A percentile compares a stretch with the other conserved stretches of the same genome.
These are phyloP conservation scores for Fomitopsis betulina DNA, from an alignment of 1,284 basidiomycete species.

Conservation along the genomic window DNA sequence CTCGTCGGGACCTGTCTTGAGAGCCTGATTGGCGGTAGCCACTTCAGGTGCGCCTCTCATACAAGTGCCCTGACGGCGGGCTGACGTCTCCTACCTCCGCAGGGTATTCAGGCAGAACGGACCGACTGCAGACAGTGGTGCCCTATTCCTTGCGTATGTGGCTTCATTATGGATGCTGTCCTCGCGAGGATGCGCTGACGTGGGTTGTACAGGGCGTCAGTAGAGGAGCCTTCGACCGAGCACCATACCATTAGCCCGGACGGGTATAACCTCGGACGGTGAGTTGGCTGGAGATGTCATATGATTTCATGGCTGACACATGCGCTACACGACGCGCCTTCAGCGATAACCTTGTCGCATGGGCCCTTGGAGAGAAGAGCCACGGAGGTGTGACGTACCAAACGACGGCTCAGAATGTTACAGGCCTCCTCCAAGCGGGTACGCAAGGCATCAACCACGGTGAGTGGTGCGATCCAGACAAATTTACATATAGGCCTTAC, in stretches of 20 bases:
- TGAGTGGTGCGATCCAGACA: slow-evolving; percentile 12
- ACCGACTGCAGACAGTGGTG: slow-evolving; percentile 47
- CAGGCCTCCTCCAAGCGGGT: slow-evolving; percentile 50
- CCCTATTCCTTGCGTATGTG: slow-evolving; percentile 67
- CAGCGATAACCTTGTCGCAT: slow-evolving; percentile 42
- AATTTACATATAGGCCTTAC: background rate
- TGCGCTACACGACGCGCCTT: no score
- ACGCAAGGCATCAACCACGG: slow-evolving; percentile 44
- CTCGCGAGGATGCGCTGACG: background rate
- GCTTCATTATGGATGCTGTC: no score
- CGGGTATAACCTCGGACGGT: slow-evolving; percentile 53
- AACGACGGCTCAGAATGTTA: slow-evolving; percentile 42
- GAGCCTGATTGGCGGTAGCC: slow-evolving; percentile 60
- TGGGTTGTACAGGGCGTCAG: slow-evolving; percentile 41
- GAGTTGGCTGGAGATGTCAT: no score
- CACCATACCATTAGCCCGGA: slow-evolving; percentile 48
- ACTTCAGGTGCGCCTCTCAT: slow-evolving; percentile 42
- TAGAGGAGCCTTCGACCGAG: slow-evolving; percentile 46
- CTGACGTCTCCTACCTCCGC: slow-evolving; percentile 13
- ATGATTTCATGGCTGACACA: no score
- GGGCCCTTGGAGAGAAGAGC: slow-evolving; percentile 39
- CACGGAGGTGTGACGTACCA: slow-evolving; percentile 44
- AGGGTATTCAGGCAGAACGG: slow-evolving; percentile 76
- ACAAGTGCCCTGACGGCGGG: background rate
- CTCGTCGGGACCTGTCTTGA: slow-evolving; percentile 60